phyloP scores from a whole-genome alignment of 768 basidiomycete genomes.

The Pleurotus platypus region DNA sequence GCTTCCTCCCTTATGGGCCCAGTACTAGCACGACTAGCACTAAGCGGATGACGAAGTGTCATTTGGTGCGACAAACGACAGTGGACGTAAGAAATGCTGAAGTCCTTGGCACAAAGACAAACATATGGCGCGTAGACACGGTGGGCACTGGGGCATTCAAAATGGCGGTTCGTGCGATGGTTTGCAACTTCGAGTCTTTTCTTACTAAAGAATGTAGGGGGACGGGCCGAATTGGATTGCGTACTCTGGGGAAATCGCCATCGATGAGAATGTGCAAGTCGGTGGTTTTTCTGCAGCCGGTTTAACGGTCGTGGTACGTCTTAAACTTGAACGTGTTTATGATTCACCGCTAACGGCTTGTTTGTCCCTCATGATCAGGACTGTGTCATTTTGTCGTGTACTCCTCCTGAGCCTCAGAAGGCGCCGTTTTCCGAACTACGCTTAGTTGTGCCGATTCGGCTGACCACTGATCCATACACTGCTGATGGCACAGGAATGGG shows the following conservation, averaged over 20 bases:
- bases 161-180: slow-evolving; percentile 39
- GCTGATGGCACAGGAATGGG: slow-evolving; percentile 34
- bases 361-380: slow-evolving; percentile 60
- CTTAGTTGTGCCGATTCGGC: slow-evolving; percentile 56
- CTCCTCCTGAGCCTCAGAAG: slow-evolving; percentile 51
- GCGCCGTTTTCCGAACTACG: slow-evolving; percentile 59
- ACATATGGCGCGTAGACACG: slow-evolving; percentile 65
- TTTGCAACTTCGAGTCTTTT: background rate
- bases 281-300: slow-evolving; percentile 67
- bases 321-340: background rate
- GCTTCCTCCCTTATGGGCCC: slow-evolving; percentile 60
- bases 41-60: slow-evolving; percentile 46
- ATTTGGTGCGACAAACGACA: slow-evolving; percentile 62
- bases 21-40: slow-evolving; percentile 25
- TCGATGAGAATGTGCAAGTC: slow-evolving; percentile 43
- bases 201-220: slow-evolving; percentile 33
- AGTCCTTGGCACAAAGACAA: slow-evolving; percentile 52
- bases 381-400: slow-evolving; percentile 58
- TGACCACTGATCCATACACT: slow-evolving; percentile 61
- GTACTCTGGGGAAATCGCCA: slow-evolving; percentile 60
- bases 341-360: background rate
- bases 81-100: slow-evolving; percentile 63
- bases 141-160: slow-evolving; percentile 64
- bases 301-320: slow-evolving; percentile 53
- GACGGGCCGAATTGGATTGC: slow-evolving; percentile 60